Evolutionary conservation across 2,329 filamentous ascomycete genomes (phyloP), one percentile per base, ranked within the genome.

Genomic region (Diaporthe batatas): DNA sequence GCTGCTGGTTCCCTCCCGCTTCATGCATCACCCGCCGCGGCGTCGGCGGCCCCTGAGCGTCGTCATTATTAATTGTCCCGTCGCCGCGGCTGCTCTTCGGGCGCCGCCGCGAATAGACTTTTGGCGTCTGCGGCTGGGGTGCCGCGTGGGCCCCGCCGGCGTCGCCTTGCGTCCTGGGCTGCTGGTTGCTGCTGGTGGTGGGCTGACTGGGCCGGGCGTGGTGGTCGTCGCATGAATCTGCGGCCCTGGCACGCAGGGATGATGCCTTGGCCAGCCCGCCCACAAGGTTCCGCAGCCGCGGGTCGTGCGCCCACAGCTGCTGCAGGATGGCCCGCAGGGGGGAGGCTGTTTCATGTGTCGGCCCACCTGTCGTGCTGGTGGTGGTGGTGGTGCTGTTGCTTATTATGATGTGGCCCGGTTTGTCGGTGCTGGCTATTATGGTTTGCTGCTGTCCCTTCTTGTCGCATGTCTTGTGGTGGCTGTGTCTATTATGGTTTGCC

Each of bases 261-360:
- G 73, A 54, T 7, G 44, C 62, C 62, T 67, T 53, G 62, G 62
- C 62, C 62, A 36, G 62, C 47, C n/a, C 32, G 47, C 78, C 51
- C 6, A 82, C 69, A 0, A 77, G 76, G 67, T 76, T 77, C n/a
- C 80, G 76, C 8, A 81, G 76, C 1, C 73, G 71, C 2, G 79
- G 75, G 44, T 81, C 80, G 23, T 79, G 78, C 2, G 71, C 69
- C 64, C 79, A 81, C 1, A 82, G 76, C 74, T 80, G 79, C 2
- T 76, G 76, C 10, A 81, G 72, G 1, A 81, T 72, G 72, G 74
- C 78, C 32, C 80, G 79, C 42, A 74, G 80, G 79, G 0, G 78
- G 76, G 51, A 75, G 77, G 2, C 74, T 55, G 4, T 71, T 67
- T 67, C 62, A 67, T 67, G 62, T 67, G 47, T 67, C 32, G 47